Percentiles rank a stretch among this genome's conserved stretches.
phyloP scores from a whole-genome alignment of 176 grass and related monocot genomes.

The Eleusine indica region DNA sequence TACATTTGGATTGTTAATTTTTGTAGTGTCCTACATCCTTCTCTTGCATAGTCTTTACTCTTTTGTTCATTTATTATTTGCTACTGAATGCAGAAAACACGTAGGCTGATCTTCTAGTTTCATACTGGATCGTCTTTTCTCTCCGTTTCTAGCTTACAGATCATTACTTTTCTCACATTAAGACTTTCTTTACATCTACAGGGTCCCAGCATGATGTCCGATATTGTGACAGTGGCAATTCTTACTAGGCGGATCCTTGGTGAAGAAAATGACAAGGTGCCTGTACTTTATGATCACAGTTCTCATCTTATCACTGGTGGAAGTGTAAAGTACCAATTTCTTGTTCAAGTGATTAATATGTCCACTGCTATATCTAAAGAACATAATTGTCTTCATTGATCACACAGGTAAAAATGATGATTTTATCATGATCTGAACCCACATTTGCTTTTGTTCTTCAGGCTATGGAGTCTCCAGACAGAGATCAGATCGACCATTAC shows the following conservation, averaged over 20 bases:
- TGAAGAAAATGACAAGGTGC: constrained; percentile 91
- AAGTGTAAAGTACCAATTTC: constrained; percentile 19
- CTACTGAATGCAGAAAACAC: not conserved
- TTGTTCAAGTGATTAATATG: constrained; percentile 26
- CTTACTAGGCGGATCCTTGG: constrained; percentile 75
- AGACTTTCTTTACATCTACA: constrained; percentile 47
- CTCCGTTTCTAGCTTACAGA: not conserved
- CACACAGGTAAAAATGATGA: constrained; percentile 34
- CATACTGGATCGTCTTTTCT: constrained; percentile 2
- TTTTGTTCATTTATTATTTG: constrained; percentile 27
- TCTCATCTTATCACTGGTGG: constrained; percentile 30
- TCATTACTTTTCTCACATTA: constrained; percentile 16
- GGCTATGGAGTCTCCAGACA: constrained; percentile 64
- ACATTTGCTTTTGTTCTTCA: constrained; percentile 51
- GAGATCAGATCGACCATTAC: constrained; percentile 90
- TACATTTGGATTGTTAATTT: constrained; percentile 24
- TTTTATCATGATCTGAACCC: constrained; percentile 19
- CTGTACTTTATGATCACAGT: constrained; percentile 16
- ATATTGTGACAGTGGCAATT: constrained; percentile 84
- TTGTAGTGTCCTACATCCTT: not conserved
- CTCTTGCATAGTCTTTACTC: not conserved
- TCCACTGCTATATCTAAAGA: constrained; percentile 11
- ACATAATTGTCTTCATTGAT: not conserved
- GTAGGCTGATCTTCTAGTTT: not conserved
- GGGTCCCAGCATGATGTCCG: constrained; percentile 72